A percentile compares a stretch with the other conserved stretches of the same genome.
phyloP scores from a whole-genome alignment of 345 rosid genomes.

The Punica granatum region DNA sequence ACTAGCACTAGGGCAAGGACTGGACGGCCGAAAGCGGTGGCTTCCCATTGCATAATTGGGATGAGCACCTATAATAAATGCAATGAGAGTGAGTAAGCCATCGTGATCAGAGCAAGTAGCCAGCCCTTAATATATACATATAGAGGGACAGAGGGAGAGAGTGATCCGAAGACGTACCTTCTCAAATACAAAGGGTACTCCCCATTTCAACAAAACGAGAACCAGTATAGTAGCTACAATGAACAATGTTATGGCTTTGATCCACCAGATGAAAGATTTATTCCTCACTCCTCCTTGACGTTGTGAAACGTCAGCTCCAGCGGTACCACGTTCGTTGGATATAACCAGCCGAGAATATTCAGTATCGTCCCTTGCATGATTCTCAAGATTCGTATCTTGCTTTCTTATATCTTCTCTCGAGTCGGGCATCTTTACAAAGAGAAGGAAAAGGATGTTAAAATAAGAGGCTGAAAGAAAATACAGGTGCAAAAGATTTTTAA shows the following conservation, averaged over 20 bases:
- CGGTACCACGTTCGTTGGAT: conserved; percentile 28
- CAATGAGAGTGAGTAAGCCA: not conserved
- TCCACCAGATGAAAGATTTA: conserved; percentile 51
- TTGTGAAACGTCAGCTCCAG: conserved; percentile 23
- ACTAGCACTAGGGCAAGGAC: conserved; percentile 77
- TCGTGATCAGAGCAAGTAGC: not conserved
- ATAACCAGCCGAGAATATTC: conserved; percentile 71
- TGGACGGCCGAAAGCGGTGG: conserved; percentile 97
- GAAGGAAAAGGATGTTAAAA: not conserved
- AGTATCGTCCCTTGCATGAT: conserved; percentile 41
- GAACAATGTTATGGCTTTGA: conserved; percentile 34
- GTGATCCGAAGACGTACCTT: conserved; percentile 30
- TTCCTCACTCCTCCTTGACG: conserved; percentile 20
- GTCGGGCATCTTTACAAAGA: conserved; percentile 25
- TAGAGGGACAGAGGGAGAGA: not conserved
- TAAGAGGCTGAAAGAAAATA: not conserved
- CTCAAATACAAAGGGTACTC: conserved; percentile 62
- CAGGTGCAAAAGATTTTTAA: not conserved
- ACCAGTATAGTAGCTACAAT: conserved; percentile 17
- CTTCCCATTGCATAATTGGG: conserved; percentile 94
- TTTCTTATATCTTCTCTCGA: conserved; percentile 25
- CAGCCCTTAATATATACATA: not conserved
- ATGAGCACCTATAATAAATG: conserved; percentile 50
- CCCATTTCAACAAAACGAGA: conserved; percentile 71
- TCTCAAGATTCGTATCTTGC: conserved; percentile 14